A percentile compares a stretch with the other conserved stretches of the same genome.
Evolutionary conservation across 202 grass and related monocot species (phyloP).

Genomic region (Hordeum pubiflorum): DNA sequence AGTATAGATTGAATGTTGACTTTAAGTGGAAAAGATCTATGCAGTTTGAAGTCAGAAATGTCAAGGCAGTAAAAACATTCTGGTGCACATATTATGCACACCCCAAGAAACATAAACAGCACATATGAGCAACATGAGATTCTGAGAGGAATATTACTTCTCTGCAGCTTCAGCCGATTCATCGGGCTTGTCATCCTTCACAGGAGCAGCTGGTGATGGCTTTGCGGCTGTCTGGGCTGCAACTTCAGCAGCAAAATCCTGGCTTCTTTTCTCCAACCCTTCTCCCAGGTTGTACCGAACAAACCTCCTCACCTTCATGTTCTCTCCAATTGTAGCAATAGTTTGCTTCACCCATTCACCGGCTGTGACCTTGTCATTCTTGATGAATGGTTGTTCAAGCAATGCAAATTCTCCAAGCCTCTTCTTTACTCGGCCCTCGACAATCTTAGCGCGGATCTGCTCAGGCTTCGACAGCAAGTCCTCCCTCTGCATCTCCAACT

Average conservation of each 20-base stretch:
- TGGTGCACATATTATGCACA: constrained; percentile 13
- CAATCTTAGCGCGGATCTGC: constrained; percentile 84
- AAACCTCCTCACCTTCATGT: constrained; percentile 92
- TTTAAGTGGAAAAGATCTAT: neutral
- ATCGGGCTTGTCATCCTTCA: constrained; percentile 48
- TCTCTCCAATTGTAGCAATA: constrained; percentile 83
- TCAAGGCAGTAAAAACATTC: neutral
- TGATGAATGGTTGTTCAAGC: constrained; percentile 95
- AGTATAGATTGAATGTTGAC: constrained; percentile 2
- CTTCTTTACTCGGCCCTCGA: constrained; percentile 86
- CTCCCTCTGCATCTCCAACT: constrained; percentile 94
- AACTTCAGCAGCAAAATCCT: constrained; percentile 93
- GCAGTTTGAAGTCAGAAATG: constrained; percentile 15
- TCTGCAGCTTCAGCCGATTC: constrained; percentile 56
- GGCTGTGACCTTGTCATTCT: constrained; percentile 86
- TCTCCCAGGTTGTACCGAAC: constrained; percentile 91
- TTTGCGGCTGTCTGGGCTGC: constrained; percentile 75
- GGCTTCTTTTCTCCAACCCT: constrained; percentile 91
- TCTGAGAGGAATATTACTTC: constrained; percentile 50
- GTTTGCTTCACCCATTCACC: constrained; percentile 92
- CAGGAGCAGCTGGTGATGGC: constrained; percentile 23
- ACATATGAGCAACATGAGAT: constrained; percentile 7
- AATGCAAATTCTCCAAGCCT: constrained; percentile 88
- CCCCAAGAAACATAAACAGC: neutral
- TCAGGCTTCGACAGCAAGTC: constrained; percentile 81